phyloP scores from a whole-genome alignment of 164 flowering plant species.

The Hamamelis virginiana region DNA sequence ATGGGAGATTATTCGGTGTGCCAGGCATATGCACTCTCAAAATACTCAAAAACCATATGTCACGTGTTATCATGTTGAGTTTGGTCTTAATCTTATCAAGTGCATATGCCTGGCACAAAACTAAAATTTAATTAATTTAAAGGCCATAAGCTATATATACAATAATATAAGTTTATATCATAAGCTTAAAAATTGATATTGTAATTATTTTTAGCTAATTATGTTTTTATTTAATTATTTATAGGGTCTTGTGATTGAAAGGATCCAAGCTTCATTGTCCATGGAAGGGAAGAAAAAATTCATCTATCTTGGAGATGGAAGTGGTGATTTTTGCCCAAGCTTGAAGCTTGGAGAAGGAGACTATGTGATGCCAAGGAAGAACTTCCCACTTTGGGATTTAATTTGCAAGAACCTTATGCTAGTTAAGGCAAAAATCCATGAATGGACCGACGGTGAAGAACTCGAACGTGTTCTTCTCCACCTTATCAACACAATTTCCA shows the following conservation, averaged over 20 bases:
- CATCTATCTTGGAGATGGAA: slow-evolving; percentile 84
- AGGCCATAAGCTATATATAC: too few relatives aligned
- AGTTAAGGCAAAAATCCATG: slow-evolving; percentile 57
- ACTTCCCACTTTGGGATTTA: slow-evolving; percentile 67
- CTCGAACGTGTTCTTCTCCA: slow-evolving; percentile 37
- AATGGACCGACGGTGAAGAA: slow-evolving; percentile 70
- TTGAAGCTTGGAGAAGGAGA: slow-evolving; percentile 54
- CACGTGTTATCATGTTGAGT: too few relatives aligned
- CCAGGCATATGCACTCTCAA: too few relatives aligned
- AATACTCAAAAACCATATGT: too few relatives aligned
- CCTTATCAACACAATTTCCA: slow-evolving; percentile 23
- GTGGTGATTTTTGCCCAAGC: slow-evolving; percentile 74
- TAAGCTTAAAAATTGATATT: too few relatives aligned
- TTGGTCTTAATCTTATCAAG: too few relatives aligned
- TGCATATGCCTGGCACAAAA: too few relatives aligned
- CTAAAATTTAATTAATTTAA: too few relatives aligned
- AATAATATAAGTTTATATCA: too few relatives aligned
- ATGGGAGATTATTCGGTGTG: too few relatives aligned
- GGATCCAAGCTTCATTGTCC: slow-evolving; percentile 37
- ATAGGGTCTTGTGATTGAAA: slow-evolving; percentile 58
- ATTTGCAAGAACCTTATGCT: slow-evolving; percentile 39
- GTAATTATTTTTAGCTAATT: too few relatives aligned
- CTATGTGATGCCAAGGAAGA: slow-evolving; percentile 70
- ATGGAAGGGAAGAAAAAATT: slow-evolving; percentile 41
- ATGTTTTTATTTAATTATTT: background rate